Evolutionary conservation across 495 filamentous ascomycete genomes (phyloP), one percentile per base, ranked within the genome.

Genomic region (Emericellopsis terricola): DNA sequence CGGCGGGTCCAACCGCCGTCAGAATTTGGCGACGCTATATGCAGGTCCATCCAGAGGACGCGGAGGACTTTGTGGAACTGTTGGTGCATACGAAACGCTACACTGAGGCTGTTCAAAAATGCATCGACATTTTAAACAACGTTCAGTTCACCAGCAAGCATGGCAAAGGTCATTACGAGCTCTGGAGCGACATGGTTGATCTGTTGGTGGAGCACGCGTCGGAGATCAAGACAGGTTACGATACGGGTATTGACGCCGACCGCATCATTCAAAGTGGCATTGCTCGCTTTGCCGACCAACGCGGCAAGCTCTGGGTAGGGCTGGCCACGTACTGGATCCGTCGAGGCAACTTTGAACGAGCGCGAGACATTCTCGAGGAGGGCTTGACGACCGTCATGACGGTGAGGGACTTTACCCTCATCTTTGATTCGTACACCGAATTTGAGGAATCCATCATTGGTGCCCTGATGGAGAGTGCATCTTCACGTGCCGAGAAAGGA

Each of bases 131-230:
- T 15, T 66, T 99, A 42, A 84, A 96, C 59, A 89, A 96, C 46
- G 74, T 80, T 11, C 73, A 75, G 10, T 96, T 96, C 56, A 71
- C 75, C 45, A 94, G 86, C 50, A 94, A 92, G 58, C 69, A 87
- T 34, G 78, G 79, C 20, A 94, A 94, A 52, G 85, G 91, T 11
- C 81, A 85, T 41, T 96, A 94, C 50, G 84, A 96, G 52, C 62
- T 96, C 28, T 96, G 91, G 91, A 89, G 78, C 34, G 91, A 96
- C 53, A 89, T 96, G 80, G 78, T 94, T n/a, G 87, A 96, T 44
- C 48, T 96, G 39, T 55, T 96, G n/a, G 89, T 99, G 19, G 78
- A 76, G 15, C 83, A 87, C 46, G 91, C 87, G 16, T 78, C 75
- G 44, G 67, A 89, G 26, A 76, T 99, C 34, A 71, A 87, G 42